Evolutionary conservation across 768 basidiomycete species (phyloP).

Genomic region (Polyporus arcularius): DNA sequence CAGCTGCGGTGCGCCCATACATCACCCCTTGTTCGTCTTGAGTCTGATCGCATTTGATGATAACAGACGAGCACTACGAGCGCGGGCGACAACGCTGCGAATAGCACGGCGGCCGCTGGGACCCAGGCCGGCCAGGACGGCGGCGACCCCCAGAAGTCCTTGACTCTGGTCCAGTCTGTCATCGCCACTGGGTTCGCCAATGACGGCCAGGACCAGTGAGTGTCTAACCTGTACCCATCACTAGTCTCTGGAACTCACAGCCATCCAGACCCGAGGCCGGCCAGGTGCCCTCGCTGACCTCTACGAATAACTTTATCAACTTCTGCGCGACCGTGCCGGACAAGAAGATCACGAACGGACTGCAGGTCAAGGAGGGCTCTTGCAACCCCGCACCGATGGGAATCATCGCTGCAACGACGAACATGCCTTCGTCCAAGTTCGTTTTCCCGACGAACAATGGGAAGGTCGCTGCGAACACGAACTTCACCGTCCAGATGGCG

Average conservation of each 20-base stretch:
- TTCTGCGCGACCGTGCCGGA: constrained; percentile 40
- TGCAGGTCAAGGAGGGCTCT: constrained; percentile 44
- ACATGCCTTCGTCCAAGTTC: constrained; percentile 60
- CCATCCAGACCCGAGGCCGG: constrained; percentile 31
- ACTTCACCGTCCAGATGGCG: constrained; percentile 56
- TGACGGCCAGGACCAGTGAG: constrained; percentile 43
- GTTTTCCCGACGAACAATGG: constrained; percentile 46
- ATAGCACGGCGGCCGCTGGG: background rate
- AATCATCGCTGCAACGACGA: constrained; percentile 48
- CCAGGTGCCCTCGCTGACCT: constrained; percentile 52
- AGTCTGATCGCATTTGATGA: background rate
- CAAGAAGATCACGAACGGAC: constrained; percentile 47
- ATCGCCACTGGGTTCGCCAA: constrained; percentile 43
- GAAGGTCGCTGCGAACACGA: constrained; percentile 43
- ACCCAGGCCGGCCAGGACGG: background rate
- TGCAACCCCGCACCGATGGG: constrained; percentile 69
- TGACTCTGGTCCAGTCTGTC: constrained; percentile 46
- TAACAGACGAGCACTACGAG: constrained; percentile 16
- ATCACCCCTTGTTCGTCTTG: background rate
- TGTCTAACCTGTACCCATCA: constrained; percentile 11
- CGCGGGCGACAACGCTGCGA: background rate
- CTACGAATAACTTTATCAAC: constrained; percentile 68
- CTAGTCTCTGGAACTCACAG: too few relatives aligned
- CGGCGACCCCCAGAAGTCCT: constrained; percentile 5
- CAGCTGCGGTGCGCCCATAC: background rate